Evolutionary conservation across 1,284 basidiomycete species (phyloP), one percentile per base, ranked within the genome.

Genomic region (Melampsora abietis-canadensis): DNA sequence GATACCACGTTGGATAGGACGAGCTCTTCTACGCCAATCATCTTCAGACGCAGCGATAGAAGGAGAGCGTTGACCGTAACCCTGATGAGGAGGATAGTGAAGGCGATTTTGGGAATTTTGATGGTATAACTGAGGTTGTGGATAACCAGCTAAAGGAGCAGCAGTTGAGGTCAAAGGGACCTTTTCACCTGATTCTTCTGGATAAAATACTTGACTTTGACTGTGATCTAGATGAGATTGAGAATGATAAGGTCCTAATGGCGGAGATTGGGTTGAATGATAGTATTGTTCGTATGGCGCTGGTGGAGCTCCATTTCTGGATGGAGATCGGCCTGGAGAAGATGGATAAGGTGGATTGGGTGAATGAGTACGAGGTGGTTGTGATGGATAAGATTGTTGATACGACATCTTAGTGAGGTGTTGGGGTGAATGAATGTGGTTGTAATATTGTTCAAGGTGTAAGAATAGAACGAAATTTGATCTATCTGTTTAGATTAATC

Each of bases 1-100:
- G 54, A 82, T 77, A 34, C 83, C 83, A 10, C 83, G 79, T 46
- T 81, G 79, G 44, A 83, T 82, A 8, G 78, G 80, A 66, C 80
- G 79, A 65, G 82, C 82, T 30, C 82, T 78, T 64, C 79, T 77
- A 19, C 78, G 78, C 82, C 82, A 83, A 47, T 74, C 70, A 47
- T 74, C 70, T 59, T 74, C 70, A 61, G 48, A 44, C 14, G 57
- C 64, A 61, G 59, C 59, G 34, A 54, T 54, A 7, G 51, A 54
- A 21, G 19, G 51, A 1, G 51, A 21, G 14, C 8, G 6, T 54
- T 54, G 51, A 27, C 51, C 21, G 17, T 14, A 54, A 12, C 6
- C 17, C 14, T 14, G 51, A 54, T 54, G 51, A 54, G 51, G 51
- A 54, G 51, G 51, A 54, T 54, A 54, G 2, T 27, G n/a, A 54